A percentile compares a stretch with the other conserved stretches of the same genome.
Conservation (phyloP, 208 protist genomes). For the Entamoeba invadens region DNA sequence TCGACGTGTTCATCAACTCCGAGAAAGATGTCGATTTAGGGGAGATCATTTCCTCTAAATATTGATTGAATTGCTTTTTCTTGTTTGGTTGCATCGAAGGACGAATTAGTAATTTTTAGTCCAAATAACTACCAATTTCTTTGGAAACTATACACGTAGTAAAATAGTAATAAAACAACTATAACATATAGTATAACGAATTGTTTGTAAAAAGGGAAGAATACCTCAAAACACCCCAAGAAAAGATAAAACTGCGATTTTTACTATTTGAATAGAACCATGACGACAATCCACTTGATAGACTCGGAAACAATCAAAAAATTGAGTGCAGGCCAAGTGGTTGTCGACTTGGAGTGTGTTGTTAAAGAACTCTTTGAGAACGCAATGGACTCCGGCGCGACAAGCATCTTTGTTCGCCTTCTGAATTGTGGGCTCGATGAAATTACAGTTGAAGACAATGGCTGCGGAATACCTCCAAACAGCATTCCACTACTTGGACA, state of each 20-base stretch:
- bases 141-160: too few relatives aligned
- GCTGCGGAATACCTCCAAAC: background rate
- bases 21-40: background rate
- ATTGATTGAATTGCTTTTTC: too few relatives aligned
- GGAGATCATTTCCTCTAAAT: too few relatives aligned
- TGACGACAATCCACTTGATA: background rate
- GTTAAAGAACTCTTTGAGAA: background rate
- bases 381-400: background rate
- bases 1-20: background rate
- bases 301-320: background rate
- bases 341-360: background rate
- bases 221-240: too few relatives aligned
- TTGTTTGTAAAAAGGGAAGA: too few relatives aligned
- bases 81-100: too few relatives aligned
- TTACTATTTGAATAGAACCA: too few relatives aligned
- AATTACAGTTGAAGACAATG: background rate
- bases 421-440: background rate
- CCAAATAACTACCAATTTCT: too few relatives aligned
- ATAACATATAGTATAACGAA: too few relatives aligned
- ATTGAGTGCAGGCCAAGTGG: background rate
- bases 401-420: background rate
- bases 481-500: background rate
- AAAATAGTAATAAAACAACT: too few relatives aligned
- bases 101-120: too few relatives aligned
- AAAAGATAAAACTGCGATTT: too few relatives aligned